A percentile compares a stretch with the other conserved stretches of the same genome.
phyloP scores from a whole-genome alignment of 495 filamentous ascomycete species.

The Mytilinidion resinicola region DNA sequence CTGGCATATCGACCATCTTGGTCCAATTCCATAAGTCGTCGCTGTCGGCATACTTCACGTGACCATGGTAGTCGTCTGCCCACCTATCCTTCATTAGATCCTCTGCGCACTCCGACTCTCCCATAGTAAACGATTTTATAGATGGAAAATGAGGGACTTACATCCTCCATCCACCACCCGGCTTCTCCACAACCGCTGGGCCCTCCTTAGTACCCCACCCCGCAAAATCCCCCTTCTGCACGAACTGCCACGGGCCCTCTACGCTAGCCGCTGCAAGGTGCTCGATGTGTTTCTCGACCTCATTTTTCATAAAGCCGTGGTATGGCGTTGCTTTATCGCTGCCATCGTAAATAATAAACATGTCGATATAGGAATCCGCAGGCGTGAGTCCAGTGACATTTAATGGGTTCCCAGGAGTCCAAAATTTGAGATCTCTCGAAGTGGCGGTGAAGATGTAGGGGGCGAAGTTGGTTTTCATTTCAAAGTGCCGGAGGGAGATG shows the following conservation, averaged over 20 bases:
- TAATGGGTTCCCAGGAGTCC: background rate
- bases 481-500: background rate
- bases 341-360: background rate
- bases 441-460: background rate
- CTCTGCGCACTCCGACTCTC: too few relatives aligned
- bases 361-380: background rate
- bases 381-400: background rate
- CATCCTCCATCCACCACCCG: background rate
- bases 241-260: background rate
- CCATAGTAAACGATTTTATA: background rate
- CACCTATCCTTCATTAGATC: background rate
- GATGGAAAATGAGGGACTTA: background rate
- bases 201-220: background rate
- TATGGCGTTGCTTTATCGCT: background rate
- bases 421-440: background rate
- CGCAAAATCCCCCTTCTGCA: background rate
- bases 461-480: background rate
- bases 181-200: background rate
- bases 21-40: background rate
- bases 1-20: background rate
- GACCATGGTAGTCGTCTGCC: background rate
- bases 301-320: slow-evolving; percentile 1
- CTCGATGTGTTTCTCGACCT: background rate
- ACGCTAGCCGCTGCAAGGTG: background rate
- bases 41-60: background rate